Evolutionary conservation across 768 basidiomycete species (phyloP), one percentile per base, ranked within the genome.

Genomic region (Xerocomus brunneocitrinus): DNA sequence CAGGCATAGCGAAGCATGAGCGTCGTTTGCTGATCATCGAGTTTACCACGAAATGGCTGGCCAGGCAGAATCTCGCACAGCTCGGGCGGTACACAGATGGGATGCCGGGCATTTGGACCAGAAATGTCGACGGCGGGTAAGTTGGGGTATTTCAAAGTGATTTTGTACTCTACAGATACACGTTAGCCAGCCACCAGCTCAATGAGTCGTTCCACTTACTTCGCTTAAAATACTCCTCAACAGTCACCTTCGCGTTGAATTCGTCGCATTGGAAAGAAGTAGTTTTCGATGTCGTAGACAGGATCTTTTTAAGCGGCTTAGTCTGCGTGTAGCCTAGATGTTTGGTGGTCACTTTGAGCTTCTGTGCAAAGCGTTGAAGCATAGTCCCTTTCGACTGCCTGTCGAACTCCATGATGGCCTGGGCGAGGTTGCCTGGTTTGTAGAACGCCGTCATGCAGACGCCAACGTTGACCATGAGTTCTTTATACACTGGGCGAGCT

Each of bases 1-100:
- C 84, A 86, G 0, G 89, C 89, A 50, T 71, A 71, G 39, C 72
- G 73, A 53, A 91, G 85, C 89, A 91, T 91, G n/a, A 74, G 67
- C 0, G 81, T 71, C 0, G 86, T 88, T 60, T 86, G 83, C 6
- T 61, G 72, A n/a, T 80, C 80, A 51, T 68, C 76, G 2, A 91
- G 80, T 53, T 76, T 81, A 6, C 79, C 84, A 22, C 76, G 75
- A 73, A 79, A 87, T 0, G 83, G 73, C 56, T 80, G 79, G 7
- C 83, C 83, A 0, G 77, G 67, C 9, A 74, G 65, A 47, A 91
- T 86, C 24, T 79, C 71, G 71, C 89, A 91, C 1, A 91, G 47
- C 64, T 91, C 89, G 0, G 85, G 81, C 0, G 89, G 89, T 1
- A 89, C 67, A 59, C 67, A 79, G 40, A 65, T 68, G 1, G 74